Evolutionary conservation across 1,284 basidiomycete genomes (phyloP), one percentile per base, ranked within the genome.

Genomic region (Tilletiaria anomala): DNA sequence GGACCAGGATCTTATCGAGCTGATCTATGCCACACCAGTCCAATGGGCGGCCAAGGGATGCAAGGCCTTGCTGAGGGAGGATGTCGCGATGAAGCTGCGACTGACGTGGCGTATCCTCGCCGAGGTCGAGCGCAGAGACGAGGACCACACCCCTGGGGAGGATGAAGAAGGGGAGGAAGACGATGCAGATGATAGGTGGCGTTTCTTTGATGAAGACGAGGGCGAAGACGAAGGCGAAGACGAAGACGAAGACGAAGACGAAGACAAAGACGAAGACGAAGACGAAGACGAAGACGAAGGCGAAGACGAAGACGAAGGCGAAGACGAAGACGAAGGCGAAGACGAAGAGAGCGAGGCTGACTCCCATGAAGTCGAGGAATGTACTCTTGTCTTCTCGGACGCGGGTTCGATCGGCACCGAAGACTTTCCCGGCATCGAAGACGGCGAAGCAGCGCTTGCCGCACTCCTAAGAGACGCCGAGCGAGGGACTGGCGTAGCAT

Each of bases 221-320:
- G 26, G 10, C 8, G 26, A n/a, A 8, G 26, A 8, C 10, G 10
- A 8, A 8, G 26, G 26, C 8, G 8, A 8, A 29, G 26, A 29
- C 10, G 26, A 29, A n/a, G 26, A 29, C 26, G 10, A 29, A 29
- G 26, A 29, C 26, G 40, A 33, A 4, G 38, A 32, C 4, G 26
- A 37, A 17, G 21, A 43, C 10, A 24, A 12, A n/a, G 51, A 17
- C 31, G 37, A n/a, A 19, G 15, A 16, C 10, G 16, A 41, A 19
- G 55, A 57, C 19, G 51, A 54, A 15, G 50, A 53, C 2, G 46
- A 45, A 5, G 51, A 48, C 11, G 49, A 50, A 16, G 47, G 50
- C 24, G 40, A 47, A 10, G 46, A 41, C 5, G 44, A 40, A 12
- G 39, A 36, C 8, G 44, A 45, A 36, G n/a, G 45, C 14, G 43